Base-by-base conservation (phyloP, 2,329 filamentous ascomycete species). In the Fusarium acutatum region DNA sequence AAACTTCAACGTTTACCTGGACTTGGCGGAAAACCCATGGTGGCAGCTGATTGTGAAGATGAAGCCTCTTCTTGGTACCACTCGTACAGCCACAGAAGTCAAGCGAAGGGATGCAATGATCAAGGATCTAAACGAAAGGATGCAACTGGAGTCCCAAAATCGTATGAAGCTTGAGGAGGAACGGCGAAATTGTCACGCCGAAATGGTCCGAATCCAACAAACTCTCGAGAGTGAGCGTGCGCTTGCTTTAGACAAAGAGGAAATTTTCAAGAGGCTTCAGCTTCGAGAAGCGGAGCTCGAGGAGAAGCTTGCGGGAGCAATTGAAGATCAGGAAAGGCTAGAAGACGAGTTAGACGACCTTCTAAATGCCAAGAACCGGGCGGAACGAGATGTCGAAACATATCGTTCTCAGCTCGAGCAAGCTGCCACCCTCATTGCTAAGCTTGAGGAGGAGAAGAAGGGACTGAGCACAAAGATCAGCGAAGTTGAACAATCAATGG, bases 181-280 rank as follows among this genome's bases (percentile, higher is more conserved):
- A 76, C 90, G 95, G 37, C 90, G 96, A 46, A 93, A 95, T 69
- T 93, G 94, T 5, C 93, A 98, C 75, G 87, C 92, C 20, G 96
- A 99, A 78, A 92, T 98, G 78, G 90, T 95, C 75, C 91, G 93
- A 37, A 94, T 98, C 52, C 95, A 98, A 80, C 94, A 98, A 77
- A 97, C 94, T 0, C 87, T 99, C 5, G 97, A 99, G 81, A 97
- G 95, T 74, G 97, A 99, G 82, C 91, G 96, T 56, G 94, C 96
- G n/a, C 87, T 99, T 46, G 96, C 96, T 2, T 86, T 99, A 10
- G 96, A 99, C 83, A 99, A 99, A 81, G 97, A 99, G 80, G 96
- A 99, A 79, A 99, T 99, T 68, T 99, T 98, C 86, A 97, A 96
- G 80, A 91, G 97, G n/a, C 87, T 99, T 28, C 96, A 98, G 80